Base-by-base conservation (phyloP, 1,139 yeast species). In the Sugiyamaella paludigena region DNA sequence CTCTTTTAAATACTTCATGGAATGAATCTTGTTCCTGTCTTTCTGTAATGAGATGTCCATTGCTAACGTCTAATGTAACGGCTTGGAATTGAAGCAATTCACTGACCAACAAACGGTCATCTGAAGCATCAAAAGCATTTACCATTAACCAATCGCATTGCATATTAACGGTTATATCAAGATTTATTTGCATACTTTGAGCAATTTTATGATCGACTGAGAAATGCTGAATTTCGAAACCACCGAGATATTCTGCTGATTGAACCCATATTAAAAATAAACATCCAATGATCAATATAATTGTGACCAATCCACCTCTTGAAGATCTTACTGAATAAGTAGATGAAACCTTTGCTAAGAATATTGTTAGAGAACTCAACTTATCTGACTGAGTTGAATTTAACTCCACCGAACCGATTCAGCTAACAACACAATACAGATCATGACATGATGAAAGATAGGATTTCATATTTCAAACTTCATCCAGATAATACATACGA, bases 141-240 rank as follows among this genome's bases (percentile, higher is more conserved):
- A 95, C 82, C 55, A 83, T 84, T 19, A 92, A 56, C 56, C 72
- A 77, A 51, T 81, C 79, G 69, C 99, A 92, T 1, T 95, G 95
- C 84, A 85, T 85, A 7, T 85, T 84, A 44, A 92, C 84, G 41
- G 85, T 75, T 63, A 92, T 67, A 63, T 91, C 98, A 51, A 94
- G 47, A 63, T 94, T 91, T 44, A 92, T 76, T 38, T 77, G 77
- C 54, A 89, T 75, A 32, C 78, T 78, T 45, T 79, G 79, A 41
- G 79, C 76, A 10, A 88, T 69, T n/a, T 55, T 56, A n/a, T 71
- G 69, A 48, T 79, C 78, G 4, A 92, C 94, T 1, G 76, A 71
- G 65, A 87, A 92, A 59, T 84, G 87, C 57, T 84, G 87, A 59
- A 83, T 89, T 13, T 86, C 80, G 55, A 78, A 78, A 2, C 97